phyloP scores from a whole-genome alignment of 371 early-diverging fungal genomes.

The Circinella minor region DNA sequence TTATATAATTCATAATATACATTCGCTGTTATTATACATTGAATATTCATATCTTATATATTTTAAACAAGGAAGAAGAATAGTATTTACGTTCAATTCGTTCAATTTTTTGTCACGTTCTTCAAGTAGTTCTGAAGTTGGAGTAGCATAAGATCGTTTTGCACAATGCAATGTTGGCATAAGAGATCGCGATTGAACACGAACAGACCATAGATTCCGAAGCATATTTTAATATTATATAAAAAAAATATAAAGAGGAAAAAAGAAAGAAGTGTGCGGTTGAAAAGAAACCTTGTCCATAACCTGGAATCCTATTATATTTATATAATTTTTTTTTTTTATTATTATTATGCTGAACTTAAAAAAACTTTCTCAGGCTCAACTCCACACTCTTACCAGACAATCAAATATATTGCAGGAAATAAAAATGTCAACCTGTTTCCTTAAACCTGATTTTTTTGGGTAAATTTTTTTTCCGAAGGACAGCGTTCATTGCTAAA shows the following conservation, averaged over 20 bases:
- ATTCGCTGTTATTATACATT: too few species aligned
- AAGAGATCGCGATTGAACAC: not conserved
- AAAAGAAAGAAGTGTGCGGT: not conserved
- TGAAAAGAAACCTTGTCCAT: not conserved
- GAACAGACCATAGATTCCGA: not conserved
- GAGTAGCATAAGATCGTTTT: not conserved
- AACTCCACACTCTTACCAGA: not conserved
- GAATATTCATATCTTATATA: too few species aligned
- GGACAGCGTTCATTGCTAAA: too few species aligned
- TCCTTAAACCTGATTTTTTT: too few species aligned
- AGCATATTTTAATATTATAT: not conserved
- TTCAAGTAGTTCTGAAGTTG: not conserved
- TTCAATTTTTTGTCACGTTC: not conserved
- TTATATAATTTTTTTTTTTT: not conserved
- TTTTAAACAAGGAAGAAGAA: too few species aligned
- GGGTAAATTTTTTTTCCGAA: too few species aligned
- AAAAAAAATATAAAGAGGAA: not conserved
- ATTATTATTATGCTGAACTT: not conserved
- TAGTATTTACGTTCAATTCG: slow-evolving; percentile 2
- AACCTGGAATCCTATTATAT: not conserved
- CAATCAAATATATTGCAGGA: too few species aligned
- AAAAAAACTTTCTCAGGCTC: not conserved
- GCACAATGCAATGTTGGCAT: not conserved
- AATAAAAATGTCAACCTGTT: too few species aligned
- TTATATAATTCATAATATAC: not conserved